Evolutionary conservation across 2,329 filamentous ascomycete genomes (phyloP), one percentile per base, ranked within the genome.

Genomic region (Cercospora sojina): DNA sequence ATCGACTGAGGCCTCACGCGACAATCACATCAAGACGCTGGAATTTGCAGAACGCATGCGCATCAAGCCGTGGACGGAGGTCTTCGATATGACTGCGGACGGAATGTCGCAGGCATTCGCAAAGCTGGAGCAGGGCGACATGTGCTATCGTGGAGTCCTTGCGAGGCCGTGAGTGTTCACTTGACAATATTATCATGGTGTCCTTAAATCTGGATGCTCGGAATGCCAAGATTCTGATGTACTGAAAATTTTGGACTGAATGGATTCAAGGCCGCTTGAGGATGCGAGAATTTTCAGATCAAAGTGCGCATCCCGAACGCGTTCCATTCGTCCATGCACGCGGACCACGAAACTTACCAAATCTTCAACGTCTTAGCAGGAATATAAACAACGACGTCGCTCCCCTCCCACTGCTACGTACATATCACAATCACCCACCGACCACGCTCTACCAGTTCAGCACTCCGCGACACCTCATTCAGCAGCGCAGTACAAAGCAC

Each of bases 121-220:
- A 5, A 77, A 72, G 8, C 71, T 83, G 53, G 75, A 79, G 47
- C 75, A 75, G 16, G 80, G 81, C 5, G 74, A 79, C 59, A 82
- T 83, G 80, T 75, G 81, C 68, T 83, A 82, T 73, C 75, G 81
- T 35, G 81, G 79, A 72, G 80, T 81, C 2, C 71, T 79, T 10
- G 47, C 56, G 2, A 59, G 31, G 27, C 20, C 59, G 20, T 55
- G 47, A 62, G 23, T 9, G 23, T 13, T 16, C 47, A n/a, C 9
- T 13, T 51, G 13, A 51, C 25, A 2, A 25, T 51, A 23, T 51
- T 23, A n/a, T 12, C 20, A 25, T 16, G 12, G 2, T 10, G 12
- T 8, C 25, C 47, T 12, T 25, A 27, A 2, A n/a, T 16, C 9
- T 13, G 23, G 23, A 51, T 23, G 13, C 23, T 49, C 20, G 5